Percentiles rank a stretch among this genome's conserved stretches.
phyloP scores from a whole-genome alignment of 2,329 filamentous ascomycete species.

The Pseudogymnoascus sp. region DNA sequence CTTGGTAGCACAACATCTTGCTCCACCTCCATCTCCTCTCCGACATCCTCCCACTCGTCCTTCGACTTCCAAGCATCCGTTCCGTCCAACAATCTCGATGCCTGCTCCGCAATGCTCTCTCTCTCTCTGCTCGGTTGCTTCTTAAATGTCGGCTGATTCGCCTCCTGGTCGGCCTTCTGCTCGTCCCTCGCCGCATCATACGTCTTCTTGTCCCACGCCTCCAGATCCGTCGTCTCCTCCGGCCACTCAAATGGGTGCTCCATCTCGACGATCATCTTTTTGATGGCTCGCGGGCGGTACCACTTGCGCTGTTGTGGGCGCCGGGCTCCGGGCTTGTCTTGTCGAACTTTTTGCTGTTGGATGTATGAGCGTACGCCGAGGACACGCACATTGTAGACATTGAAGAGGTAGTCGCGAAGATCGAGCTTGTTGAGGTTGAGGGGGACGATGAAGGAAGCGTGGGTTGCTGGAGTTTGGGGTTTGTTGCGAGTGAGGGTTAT shows the following conservation, averaged over 20 bases:
- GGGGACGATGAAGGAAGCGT: conserved; percentile 85
- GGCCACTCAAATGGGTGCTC: conserved; percentile 85
- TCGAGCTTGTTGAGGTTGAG: conserved; percentile 94
- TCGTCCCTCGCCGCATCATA: conserved; percentile 46
- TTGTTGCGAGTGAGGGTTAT: conserved; percentile 67
- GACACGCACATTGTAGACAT: conserved; percentile 72
- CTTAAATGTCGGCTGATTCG: conserved; percentile 24
- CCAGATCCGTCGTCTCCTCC: conserved; percentile 53
- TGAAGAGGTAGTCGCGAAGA: conserved; percentile 86
- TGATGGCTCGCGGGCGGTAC: conserved; percentile 65
- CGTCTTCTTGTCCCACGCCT: conserved; percentile 56
- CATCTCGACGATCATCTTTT: conserved; percentile 94
- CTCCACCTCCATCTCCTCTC: conserved; percentile 26
- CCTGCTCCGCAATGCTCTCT: conserved; percentile 48
- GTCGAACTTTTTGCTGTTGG: conserved; percentile 58
- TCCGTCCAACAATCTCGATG: conserved; percentile 53
- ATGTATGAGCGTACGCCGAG: conserved; percentile 72
- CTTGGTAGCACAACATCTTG: conserved; percentile 22
- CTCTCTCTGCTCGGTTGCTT: conserved; percentile 31
- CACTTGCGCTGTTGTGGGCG: conserved; percentile 44
- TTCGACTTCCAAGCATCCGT: conserved; percentile 50
- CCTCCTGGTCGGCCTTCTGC: conserved; percentile 33
- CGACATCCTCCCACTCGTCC: conserved; percentile 36
- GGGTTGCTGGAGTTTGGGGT: conserved; percentile 64
- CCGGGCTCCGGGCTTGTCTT: conserved; percentile 36